Evolutionary conservation across 371 early-diverging fungal species (phyloP).

Genomic region (Mucor velutinosus): DNA sequence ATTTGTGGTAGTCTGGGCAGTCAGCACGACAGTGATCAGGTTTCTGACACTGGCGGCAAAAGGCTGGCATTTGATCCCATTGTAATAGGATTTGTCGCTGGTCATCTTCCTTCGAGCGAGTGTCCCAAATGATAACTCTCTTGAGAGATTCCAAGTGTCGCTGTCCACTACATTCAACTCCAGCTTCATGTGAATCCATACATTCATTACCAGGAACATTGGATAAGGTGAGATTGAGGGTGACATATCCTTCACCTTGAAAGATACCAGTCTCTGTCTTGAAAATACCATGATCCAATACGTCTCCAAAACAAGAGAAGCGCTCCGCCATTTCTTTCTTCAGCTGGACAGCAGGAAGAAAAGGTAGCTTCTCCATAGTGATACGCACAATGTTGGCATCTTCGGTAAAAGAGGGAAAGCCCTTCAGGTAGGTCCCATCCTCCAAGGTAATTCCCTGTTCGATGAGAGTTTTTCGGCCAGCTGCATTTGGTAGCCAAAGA

Average conservation of each 20-base stretch:
- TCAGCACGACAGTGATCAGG: not conserved
- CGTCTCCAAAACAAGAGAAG: not conserved
- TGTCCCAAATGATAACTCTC: not conserved
- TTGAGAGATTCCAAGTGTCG: not conserved
- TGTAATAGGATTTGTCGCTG: not conserved
- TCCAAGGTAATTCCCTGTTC: no score
- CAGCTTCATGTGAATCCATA: not conserved
- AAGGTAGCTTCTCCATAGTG: no score
- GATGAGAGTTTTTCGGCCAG: no score
- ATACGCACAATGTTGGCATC: no score
- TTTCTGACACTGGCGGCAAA: not conserved
- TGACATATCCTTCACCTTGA: not conserved
- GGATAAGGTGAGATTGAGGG: not conserved
- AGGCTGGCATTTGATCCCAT: conserved; percentile 4
- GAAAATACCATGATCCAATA: not conserved
- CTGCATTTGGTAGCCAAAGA: no score
- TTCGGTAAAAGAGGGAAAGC: no score
- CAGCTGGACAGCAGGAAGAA: no score
- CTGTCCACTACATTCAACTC: not conserved
- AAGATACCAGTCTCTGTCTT: not conserved
- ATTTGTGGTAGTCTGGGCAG: not conserved
- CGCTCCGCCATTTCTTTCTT: no score
- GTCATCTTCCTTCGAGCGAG: not conserved
- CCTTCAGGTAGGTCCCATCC: no score
- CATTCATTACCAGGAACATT: not conserved